Base-by-base conservation (phyloP, 495 filamentous ascomycete genomes). In the Echria macrotheca region DNA sequence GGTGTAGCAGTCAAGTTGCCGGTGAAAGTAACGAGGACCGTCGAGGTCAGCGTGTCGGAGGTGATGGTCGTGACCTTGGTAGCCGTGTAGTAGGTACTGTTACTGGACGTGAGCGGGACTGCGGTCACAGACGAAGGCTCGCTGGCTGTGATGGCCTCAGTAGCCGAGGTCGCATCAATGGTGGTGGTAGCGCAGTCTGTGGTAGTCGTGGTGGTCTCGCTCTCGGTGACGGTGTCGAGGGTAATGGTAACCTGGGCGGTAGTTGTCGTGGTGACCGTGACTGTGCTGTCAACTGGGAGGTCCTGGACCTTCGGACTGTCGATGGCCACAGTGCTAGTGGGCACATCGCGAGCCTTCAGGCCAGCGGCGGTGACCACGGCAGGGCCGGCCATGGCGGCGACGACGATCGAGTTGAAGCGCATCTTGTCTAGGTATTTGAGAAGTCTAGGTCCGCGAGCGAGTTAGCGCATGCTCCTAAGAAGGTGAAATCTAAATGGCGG, bases 351-450 rank as follows among this genome's bases (percentile, higher is more conserved):
- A 37, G 18, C 39, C 11, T 28, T 17, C n/a, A 14, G 6, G 18
- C 22, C 33, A 7, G 35, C 9, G 14, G 15, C 28, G 28, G 25
- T 36, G 35, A 18, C 19, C 17, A 29, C 6, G 43, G 2, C 22
- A 42, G 15, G 19, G 19, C 26, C 43, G 2, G 53, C 48, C 11
- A 31, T 32, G 24, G 17, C 17, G 21, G 47, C 43, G 36, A 55
- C 22, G 5, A 47, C 8, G 44, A 19, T 19, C 1, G 25, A 37
- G 17, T 40, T 50, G 42, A 47, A 41, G 28, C 23, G 6, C 53
- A 55, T 55, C 18, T 29, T 51, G 29, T 17, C 22, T 14, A 14
- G 31, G 19, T 37, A 29, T 4, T n/a, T 22, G 26, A 36, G 6
- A 32, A 35, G 44, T 35, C 12, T 47, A n/a, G 5, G 29, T 23